Percentiles rank a stretch among this genome's conserved stretches.
These are phyloP conservation scores for Xylaria sp. DNA, from an alignment of 2,329 filamentous ascomycete genomes.

Conservation along the genomic window DNA sequence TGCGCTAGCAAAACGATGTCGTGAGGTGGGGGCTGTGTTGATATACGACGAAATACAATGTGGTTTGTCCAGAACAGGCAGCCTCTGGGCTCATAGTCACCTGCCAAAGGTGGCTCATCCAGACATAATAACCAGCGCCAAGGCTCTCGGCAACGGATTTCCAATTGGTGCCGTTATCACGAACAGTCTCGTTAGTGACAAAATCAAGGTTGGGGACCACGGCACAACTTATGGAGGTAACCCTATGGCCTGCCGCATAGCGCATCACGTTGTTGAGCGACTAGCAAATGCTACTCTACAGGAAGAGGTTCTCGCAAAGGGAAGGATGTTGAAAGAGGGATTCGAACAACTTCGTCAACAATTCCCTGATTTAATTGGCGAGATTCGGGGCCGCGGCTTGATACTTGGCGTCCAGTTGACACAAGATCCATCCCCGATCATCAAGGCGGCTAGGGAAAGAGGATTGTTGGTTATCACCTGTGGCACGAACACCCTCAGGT, in stretches of 20 bases:
- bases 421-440: constrained; percentile 72
- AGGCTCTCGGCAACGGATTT: constrained; percentile 95
- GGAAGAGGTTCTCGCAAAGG: constrained; percentile 70
- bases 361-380: constrained; percentile 73
- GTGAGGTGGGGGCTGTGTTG: constrained; percentile 84
- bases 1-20: constrained; percentile 82
- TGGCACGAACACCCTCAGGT: constrained; percentile 88
- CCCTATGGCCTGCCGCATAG: constrained; percentile 82
- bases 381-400: constrained; percentile 82
- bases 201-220: constrained; percentile 76
- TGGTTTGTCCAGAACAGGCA: constrained; percentile 84
- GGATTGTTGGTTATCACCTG: constrained; percentile 91
- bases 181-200: constrained; percentile 66
- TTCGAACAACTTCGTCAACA: constrained; percentile 54
- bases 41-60: constrained; percentile 99
- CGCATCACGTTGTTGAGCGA: constrained; percentile 81
- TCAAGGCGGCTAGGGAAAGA: constrained; percentile 85
- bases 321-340: constrained; percentile 53
- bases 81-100: constrained; percentile 84
- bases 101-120: constrained; percentile 81
- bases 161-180: constrained; percentile 84
- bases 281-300: constrained; percentile 76
- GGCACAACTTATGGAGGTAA: constrained; percentile 95
- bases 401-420: constrained; percentile 86
- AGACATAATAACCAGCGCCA: constrained; percentile 91